phyloP scores from a whole-genome alignment of 495 filamentous ascomycete genomes.

The Durotheca rogersii region DNA sequence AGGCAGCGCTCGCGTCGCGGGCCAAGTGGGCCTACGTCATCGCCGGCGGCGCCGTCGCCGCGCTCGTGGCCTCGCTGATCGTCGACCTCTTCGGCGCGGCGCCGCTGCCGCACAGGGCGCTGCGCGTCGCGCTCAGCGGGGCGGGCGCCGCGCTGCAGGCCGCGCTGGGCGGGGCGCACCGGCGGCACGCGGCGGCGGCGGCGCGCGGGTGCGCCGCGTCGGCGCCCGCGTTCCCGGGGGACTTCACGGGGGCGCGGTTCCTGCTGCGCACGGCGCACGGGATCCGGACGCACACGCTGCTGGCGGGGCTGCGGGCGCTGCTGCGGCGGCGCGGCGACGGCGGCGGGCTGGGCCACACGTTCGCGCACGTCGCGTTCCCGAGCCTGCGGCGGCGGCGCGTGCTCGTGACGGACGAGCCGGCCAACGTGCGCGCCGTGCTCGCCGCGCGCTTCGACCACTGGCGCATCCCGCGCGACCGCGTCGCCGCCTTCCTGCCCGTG shows the following conservation, averaged over 20 bases:
- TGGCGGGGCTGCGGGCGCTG: constrained; percentile 20
- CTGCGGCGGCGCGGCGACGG: too few species aligned
- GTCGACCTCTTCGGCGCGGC: constrained; percentile 1
- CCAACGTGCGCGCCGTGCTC: constrained; percentile 73
- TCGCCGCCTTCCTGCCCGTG: constrained; percentile 34
- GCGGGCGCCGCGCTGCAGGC: constrained; percentile 3
- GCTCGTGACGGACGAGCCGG: constrained; percentile 67
- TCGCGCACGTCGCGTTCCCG: constrained; percentile 31
- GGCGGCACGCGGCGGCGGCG: constrained; percentile 13
- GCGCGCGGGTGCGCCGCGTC: constrained; percentile 31
- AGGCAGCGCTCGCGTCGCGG: constrained; percentile 12
- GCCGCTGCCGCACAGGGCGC: too few species aligned
- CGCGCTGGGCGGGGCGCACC: constrained; percentile 15
- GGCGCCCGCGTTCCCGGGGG: constrained; percentile 36
- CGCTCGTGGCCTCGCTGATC: not conserved
- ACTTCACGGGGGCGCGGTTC: constrained; percentile 45
- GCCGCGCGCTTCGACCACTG: constrained; percentile 60
- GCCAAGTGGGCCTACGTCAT: constrained; percentile 18
- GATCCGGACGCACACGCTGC: constrained; percentile 33
- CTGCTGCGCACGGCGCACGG: constrained; percentile 32
- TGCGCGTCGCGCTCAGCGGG: not conserved
- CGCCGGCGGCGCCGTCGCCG: not conserved
- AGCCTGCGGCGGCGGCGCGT: constrained; percentile 20
- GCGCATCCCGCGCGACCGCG: constrained; percentile 37
- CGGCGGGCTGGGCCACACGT: constrained; percentile 34